Evolutionary conservation across 495 filamentous ascomycete species (phyloP).

Genomic region (Aspergillus mulundensis): DNA sequence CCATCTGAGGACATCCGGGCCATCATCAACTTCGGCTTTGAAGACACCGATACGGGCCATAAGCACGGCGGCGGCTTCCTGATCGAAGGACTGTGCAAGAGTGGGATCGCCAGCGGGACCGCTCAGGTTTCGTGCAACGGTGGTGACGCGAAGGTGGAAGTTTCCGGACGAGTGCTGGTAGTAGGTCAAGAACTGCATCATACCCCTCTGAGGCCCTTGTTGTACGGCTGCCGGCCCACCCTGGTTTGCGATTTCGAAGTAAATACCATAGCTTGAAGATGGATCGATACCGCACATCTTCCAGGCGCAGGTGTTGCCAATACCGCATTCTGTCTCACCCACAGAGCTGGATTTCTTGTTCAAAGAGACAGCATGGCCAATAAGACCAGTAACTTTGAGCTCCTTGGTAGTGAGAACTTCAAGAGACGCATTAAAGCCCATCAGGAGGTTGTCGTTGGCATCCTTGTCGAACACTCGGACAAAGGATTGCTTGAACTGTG

Average conservation of each 20-base stretch:
- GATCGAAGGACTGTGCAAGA: slow-evolving; percentile 95
- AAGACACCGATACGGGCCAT: slow-evolving; percentile 99
- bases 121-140: slow-evolving; percentile 84
- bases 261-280: slow-evolving; percentile 87
- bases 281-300: slow-evolving; percentile 99
- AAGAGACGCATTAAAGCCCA: slow-evolving; percentile 97
- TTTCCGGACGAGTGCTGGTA: slow-evolving; percentile 97
- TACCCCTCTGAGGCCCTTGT: slow-evolving; percentile 82
- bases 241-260: slow-evolving; percentile 97
- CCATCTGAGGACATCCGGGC: slow-evolving; percentile 98
- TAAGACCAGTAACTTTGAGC: slow-evolving; percentile 95
- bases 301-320: slow-evolving; percentile 98
- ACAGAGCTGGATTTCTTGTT: slow-evolving; percentile 98
- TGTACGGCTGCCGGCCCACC: slow-evolving; percentile 82
- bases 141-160: slow-evolving; percentile 94
- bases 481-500: slow-evolving; percentile 99
- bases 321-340: slow-evolving; percentile 96
- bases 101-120: slow-evolving; percentile 96
- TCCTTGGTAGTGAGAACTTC: slow-evolving; percentile 98
- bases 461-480: slow-evolving; percentile 97
- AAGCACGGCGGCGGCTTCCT: slow-evolving; percentile 94
- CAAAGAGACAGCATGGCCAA: slow-evolving; percentile 91
- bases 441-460: slow-evolving; percentile 84
- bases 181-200: slow-evolving; percentile 99
- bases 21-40: slow-evolving; percentile 98